These are phyloP conservation scores for Calycina herbarum DNA, from an alignment of 2,329 filamentous ascomycete species.

Conservation along the genomic window DNA sequence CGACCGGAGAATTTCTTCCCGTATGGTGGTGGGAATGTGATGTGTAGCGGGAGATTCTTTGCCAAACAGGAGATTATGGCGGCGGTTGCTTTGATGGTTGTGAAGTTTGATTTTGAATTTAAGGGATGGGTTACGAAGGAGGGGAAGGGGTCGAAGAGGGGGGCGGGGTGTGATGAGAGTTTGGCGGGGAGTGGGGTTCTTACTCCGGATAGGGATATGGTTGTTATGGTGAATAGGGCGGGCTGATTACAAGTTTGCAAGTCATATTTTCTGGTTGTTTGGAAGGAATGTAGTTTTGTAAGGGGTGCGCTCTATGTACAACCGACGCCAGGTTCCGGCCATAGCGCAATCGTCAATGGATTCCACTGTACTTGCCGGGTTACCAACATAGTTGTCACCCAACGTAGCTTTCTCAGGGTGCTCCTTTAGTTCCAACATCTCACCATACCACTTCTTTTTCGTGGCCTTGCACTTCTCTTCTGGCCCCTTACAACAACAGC, in stretches of 20 bases:
- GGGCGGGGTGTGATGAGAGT: slow-evolving; percentile 11
- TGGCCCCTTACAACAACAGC: too few species aligned
- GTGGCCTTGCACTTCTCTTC: too few species aligned
- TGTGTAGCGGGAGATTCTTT: slow-evolving; percentile 26
- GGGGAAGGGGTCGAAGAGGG: slow-evolving; percentile 14
- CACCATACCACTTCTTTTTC: too few species aligned
- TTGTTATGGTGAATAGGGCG: slow-evolving; percentile 3
- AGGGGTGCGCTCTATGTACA: not conserved
- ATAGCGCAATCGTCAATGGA: too few species aligned
- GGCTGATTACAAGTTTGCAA: not conserved
- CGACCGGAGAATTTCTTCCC: slow-evolving; percentile 22
- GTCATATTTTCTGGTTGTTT: too few species aligned
- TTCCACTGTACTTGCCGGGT: too few species aligned
- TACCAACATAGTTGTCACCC: too few species aligned
- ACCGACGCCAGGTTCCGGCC: too few species aligned
- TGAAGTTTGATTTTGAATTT: slow-evolving; percentile 24
- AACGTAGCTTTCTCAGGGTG: too few species aligned
- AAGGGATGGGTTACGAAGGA: slow-evolving; percentile 11
- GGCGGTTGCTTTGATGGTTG: slow-evolving; percentile 16
- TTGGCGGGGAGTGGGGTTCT: slow-evolving; percentile 20
- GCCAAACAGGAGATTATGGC: slow-evolving; percentile 26
- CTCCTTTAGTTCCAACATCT: too few species aligned
- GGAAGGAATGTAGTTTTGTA: too few species aligned
- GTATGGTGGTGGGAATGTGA: slow-evolving; percentile 21
- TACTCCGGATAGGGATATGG: slow-evolving; percentile 22